Base-by-base conservation (phyloP, 225 moss, liverwort and hornwort genomes). In the Marchantia polymorpha region DNA sequence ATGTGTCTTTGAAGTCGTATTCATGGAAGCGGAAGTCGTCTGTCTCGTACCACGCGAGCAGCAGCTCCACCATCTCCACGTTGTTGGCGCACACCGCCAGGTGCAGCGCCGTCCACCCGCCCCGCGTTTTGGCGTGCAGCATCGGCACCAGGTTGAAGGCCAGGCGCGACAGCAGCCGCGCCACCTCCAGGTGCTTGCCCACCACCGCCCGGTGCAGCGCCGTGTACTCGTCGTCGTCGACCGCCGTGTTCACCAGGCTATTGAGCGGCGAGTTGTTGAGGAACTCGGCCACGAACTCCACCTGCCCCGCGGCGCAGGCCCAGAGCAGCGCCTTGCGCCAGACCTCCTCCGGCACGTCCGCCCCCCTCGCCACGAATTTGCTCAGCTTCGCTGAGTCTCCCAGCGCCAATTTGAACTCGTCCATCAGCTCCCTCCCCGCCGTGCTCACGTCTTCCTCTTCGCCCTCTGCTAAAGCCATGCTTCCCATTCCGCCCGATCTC, bases 51-150 rank as follows among this genome's bases (percentile, higher is more conserved):
- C 75, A 72, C 13, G 72, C 59, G 8, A 77, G 71, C n/a, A 87
- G 83, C 15, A 77, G 22, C 16, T 82, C 52, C 39, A 82, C 69
- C 74, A 87, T 80, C 8, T 79, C 72, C 30, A 70, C 53, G 11
- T 84, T 73, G 30, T 79, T 83, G 7, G 29, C 52, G 23, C 78
- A 68, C 29, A 69, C 87, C 8, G 87, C 87, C 52, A 87, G 49
- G 30, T 87, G 87, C 27, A 87, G 82, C 19, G 87, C 75, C 17
- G 87, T 87, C 84, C 81, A 87, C 12, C 84, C 82, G 6, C 84
- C 64, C 16, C 39, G 8, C 49, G 87, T 87, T 50, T 84, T 70
- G 50, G 84, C 87, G 60, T 87, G 84, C 73, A 87, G 82, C 65
- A 83, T 39, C 8, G 49, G 23, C 16, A 84, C 82, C 1, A 61